Conservation (phyloP, 768 basidiomycete species). For the Royoungia palumana region DNA sequence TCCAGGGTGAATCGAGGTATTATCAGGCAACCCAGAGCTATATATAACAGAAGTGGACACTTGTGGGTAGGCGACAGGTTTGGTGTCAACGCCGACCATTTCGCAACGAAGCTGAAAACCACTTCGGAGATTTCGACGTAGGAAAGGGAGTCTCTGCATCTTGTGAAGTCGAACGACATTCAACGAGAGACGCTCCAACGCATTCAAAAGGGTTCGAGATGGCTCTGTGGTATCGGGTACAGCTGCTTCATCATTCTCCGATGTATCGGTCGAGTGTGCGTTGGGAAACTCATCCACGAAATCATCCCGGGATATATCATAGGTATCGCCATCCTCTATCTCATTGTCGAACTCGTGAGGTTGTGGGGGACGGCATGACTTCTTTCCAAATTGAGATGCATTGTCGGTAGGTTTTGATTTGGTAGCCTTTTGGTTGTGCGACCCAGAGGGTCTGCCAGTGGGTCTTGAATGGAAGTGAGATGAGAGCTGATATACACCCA, state of each 20-base stretch:
- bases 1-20: constrained; percentile 7
- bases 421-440: not conserved
- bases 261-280: not conserved
- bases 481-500: no score
- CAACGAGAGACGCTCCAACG: constrained; percentile 33
- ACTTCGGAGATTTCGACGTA: constrained; percentile 46
- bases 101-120: constrained; percentile 49
- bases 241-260: constrained; percentile 14
- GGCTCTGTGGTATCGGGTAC: constrained; percentile 19
- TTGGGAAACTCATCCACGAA: not conserved
- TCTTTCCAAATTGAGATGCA: constrained; percentile 10
- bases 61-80: constrained; percentile 16
- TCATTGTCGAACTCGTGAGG: constrained; percentile 4
- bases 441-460: constrained; percentile 1
- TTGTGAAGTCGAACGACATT: constrained; percentile 37
- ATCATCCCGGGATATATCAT: constrained; percentile 1
- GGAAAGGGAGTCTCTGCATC: constrained; percentile 49
- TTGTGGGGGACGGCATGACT: constrained; percentile 5
- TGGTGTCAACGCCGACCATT: constrained; percentile 34
- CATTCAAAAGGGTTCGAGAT: constrained; percentile 33
- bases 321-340: not conserved
- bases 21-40: constrained; percentile 9
- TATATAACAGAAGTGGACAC: constrained; percentile 26
- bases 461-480: no score
- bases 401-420: constrained; percentile 12